A percentile compares a stretch with the other conserved stretches of the same genome.
These are phyloP conservation scores for Verticillium tricorpus DNA, from an alignment of 2,329 filamentous ascomycete genomes.

Conservation along the genomic window DNA sequence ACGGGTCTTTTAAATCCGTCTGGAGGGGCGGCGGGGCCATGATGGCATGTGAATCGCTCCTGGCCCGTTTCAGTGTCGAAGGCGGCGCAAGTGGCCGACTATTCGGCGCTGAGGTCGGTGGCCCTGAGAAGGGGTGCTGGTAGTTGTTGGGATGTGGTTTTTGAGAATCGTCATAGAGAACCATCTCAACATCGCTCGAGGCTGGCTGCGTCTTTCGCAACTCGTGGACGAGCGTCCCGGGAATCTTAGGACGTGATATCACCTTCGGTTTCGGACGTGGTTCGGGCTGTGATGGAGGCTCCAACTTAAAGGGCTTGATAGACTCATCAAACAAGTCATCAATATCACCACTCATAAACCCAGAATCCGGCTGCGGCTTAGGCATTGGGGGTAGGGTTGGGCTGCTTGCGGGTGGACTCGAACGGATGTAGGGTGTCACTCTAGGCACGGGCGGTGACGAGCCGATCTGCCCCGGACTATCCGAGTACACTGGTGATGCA, in stretches of 20 bases:
- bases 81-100: conserved; percentile 1
- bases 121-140: background rate
- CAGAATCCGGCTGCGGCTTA: conserved; percentile 64
- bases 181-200: conserved; percentile 8
- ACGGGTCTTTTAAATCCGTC: conserved; percentile 10
- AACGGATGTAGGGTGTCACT: conserved; percentile 48
- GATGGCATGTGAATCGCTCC: conserved; percentile 2
- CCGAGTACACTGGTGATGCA: conserved; percentile 47
- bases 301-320: conserved; percentile 34
- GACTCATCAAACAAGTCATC: conserved; percentile 63
- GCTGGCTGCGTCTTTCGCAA: conserved; percentile 22
- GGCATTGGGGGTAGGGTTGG: conserved; percentile 66
- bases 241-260: conserved; percentile 21
- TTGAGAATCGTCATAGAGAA: background rate
- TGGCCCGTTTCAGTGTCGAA: background rate
- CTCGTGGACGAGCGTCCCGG: conserved; percentile 37
- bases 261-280: conserved; percentile 27
- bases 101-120: conserved; percentile 2
- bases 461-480: conserved; percentile 75
- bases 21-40: background rate
- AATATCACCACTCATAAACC: conserved; percentile 77
- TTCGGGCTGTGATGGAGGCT: conserved; percentile 18
- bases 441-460: conserved; percentile 84
- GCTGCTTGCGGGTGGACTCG: conserved; percentile 71
- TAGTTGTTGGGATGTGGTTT: background rate